Evolutionary conservation across 768 basidiomycete species (phyloP), one percentile per base, ranked within the genome.

Genomic region (Calocybe indica): DNA sequence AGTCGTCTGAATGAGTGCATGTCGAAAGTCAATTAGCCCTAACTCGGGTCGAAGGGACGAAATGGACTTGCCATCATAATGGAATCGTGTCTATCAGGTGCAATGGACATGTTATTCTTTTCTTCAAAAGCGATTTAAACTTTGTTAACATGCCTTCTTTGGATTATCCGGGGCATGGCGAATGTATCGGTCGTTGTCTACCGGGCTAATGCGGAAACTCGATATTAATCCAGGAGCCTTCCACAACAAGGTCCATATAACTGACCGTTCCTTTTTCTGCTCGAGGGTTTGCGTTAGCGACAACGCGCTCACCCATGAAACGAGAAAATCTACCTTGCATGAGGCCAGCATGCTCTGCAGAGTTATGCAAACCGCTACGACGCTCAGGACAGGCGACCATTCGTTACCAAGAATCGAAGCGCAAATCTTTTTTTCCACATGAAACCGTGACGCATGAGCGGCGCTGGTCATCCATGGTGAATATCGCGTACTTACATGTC

Each of bases 281-380:
- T 44, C 37, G 12, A 43, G 6, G 34, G 30, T 29, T 12, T 36
- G 37, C 35, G 35, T 33, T 30, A 34, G 40, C 9, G 40, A 15
- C 11, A 22, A 40, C 9, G 15, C 15, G 40, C 15, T 15, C n/a
- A 30, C 30, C 33, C 6, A 7, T 37, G 38, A 37, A 46, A 29
- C 29, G 33, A 29, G 39, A 34, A n/a, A 40, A 49, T 53, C 40
- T 52, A 87, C 90, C 82, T 89, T 93, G 79, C 88, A 91, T 6
- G 87, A 90, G 15, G 89, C 92, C 48, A 94, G 75, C 92, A 94
- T 94, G 58, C 87, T 89, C 68, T 93, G 92, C 40, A 94, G 66
- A 3, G 91, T 92, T 12, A 92, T 78, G 57, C 88, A 92, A 37
- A 92, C 80, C 2, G 88, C 78, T 28, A 83, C 73, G 14, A 89